Evolutionary conservation across 2,329 filamentous ascomycete genomes (phyloP).

Genomic region (Akanthomyces lecanii): DNA sequence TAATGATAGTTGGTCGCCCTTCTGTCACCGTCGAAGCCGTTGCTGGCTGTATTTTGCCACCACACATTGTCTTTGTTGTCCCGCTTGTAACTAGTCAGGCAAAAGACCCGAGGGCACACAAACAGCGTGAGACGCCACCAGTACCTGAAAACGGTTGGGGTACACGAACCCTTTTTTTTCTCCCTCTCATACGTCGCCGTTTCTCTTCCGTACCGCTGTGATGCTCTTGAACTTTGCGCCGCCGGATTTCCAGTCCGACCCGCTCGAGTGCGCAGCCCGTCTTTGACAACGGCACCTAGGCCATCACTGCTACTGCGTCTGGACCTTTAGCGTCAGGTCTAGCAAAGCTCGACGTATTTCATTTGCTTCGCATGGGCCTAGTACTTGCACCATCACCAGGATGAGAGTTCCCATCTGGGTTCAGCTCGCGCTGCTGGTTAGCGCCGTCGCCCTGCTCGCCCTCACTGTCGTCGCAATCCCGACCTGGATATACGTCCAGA

Average conservation of each 20-base stretch:
- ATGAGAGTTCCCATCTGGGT: constrained; percentile 87
- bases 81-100: no score
- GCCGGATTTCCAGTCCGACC: not conserved
- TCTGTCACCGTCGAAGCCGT: no score
- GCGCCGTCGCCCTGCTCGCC: constrained; percentile 68
- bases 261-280: not conserved
- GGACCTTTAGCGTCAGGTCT: not conserved
- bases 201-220: not conserved
- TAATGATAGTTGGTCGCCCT: no score
- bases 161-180: not conserved
- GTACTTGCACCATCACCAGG: constrained; percentile 16
- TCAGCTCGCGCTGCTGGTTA: constrained; percentile 77
- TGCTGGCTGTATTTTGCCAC: no score
- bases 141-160: not conserved
- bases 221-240: not conserved
- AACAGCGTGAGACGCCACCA: not conserved
- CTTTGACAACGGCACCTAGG: not conserved
- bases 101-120: not conserved
- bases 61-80: no score
- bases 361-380: not conserved
- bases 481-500: constrained; percentile 58
- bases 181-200: not conserved
- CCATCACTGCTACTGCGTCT: not conserved
- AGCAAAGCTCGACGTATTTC: not conserved
- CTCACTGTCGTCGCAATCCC: constrained; percentile 77